These are phyloP conservation scores for Termitomyces sp. DNA, from an alignment of 768 basidiomycete species.

Conservation along the genomic window DNA sequence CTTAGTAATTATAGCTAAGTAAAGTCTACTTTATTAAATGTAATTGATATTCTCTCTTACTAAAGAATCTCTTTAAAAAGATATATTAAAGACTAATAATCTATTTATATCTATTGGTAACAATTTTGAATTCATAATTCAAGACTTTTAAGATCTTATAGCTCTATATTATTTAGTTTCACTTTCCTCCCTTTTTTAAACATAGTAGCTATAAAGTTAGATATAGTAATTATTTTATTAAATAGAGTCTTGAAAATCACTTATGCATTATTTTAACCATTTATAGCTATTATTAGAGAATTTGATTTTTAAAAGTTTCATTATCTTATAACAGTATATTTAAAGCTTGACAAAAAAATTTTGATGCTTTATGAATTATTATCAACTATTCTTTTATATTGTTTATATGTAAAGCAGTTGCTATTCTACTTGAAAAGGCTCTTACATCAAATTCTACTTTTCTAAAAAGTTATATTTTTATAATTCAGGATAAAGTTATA, in stretches of 20 bases:
- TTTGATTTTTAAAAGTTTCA: rapidly evolving
- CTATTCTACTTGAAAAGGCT: background rate
- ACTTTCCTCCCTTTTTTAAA: background rate
- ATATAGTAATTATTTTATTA: background rate
- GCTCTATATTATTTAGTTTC: background rate
- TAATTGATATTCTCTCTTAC: background rate
- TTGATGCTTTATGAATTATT: background rate
- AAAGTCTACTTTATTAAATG: background rate
- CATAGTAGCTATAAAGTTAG: background rate
- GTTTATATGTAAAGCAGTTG: background rate
- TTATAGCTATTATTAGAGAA: background rate
- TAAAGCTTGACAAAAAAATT: background rate
- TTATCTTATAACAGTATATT: background rate
- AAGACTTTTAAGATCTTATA: background rate
- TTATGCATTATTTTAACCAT: background rate
- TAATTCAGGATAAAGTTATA: background rate
- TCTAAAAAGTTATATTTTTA: background rate
- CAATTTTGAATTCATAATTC: background rate
- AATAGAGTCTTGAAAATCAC: too few relatives aligned
- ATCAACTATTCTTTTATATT: background rate
- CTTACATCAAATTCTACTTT: background rate
- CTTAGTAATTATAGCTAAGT: background rate
- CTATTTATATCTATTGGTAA: background rate
- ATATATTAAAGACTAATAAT: background rate
- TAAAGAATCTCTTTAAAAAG: background rate